These are phyloP conservation scores for Calonectria pteridis DNA, from an alignment of 2,329 filamentous ascomycete genomes.

Conservation along the genomic window DNA sequence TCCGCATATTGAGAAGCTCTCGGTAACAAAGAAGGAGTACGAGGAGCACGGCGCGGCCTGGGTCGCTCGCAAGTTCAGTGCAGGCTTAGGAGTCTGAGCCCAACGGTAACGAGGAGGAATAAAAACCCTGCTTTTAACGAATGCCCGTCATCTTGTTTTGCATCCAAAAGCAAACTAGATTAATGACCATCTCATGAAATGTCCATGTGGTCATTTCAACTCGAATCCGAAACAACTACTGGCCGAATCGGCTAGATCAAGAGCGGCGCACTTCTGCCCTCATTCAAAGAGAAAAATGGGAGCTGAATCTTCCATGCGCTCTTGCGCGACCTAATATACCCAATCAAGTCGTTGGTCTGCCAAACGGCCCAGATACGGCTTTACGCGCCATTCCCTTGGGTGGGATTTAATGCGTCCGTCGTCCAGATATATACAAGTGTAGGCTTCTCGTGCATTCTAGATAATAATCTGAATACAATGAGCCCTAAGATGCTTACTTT, in stretches of 20 bases:
- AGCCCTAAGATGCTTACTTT: neutral
- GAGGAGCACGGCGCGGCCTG: slow-evolving; percentile 84
- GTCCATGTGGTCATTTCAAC: neutral
- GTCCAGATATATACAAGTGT: neutral
- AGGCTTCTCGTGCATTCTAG: neutral
- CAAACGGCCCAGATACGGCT: neutral
- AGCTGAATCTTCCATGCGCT: neutral
- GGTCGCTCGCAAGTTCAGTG: slow-evolving; percentile 78
- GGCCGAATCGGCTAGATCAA: neutral
- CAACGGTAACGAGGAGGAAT: neutral
- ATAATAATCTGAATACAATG: neutral
- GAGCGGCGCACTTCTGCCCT: neutral
- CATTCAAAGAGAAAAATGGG: neutral
- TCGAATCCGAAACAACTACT: neutral
- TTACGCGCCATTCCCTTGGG: neutral
- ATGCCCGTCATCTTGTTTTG: neutral
- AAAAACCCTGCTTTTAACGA: neutral
- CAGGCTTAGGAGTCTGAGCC: slow-evolving; percentile 38
- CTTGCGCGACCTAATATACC: neutral
- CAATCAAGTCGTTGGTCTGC: neutral
- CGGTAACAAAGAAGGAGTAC: slow-evolving; percentile 91
- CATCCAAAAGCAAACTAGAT: neutral
- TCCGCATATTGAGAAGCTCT: slow-evolving; percentile 73
- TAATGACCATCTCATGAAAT: neutral
- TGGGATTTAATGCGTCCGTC: too few relatives aligned